Evolutionary conservation across 306 rosid genomes (phyloP).

Genomic region (Citrullus colocynthis): DNA sequence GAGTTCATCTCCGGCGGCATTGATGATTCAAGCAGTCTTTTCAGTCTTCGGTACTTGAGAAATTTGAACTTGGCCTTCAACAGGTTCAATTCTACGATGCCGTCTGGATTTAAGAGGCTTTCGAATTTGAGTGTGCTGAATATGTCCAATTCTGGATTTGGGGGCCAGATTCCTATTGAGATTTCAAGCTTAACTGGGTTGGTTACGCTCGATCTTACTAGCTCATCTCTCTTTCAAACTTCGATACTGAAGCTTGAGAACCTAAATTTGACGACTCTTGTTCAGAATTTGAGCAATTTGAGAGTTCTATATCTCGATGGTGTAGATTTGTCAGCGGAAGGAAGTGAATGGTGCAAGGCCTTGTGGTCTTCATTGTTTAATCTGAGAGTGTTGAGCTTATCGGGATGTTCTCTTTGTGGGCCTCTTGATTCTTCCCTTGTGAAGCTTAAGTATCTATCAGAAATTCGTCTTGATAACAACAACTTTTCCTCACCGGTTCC

Average conservation of each 20-base stretch:
- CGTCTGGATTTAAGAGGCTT: not conserved
- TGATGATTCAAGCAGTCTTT: constrained; percentile 15
- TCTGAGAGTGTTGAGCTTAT: constrained; percentile 19
- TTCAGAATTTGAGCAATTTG: constrained; percentile 20
- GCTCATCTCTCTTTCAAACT: not conserved
- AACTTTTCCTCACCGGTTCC: constrained; percentile 14
- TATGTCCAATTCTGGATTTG: constrained; percentile 14
- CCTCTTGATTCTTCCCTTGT: constrained; percentile 1
- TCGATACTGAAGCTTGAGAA: constrained; percentile 2
- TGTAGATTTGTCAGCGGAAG: constrained; percentile 19
- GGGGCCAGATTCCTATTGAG: constrained; percentile 10
- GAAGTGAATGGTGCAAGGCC: constrained; percentile 31
- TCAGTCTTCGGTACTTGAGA: constrained; percentile 1
- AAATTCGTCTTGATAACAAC: constrained; percentile 2
- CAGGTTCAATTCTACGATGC: constrained; percentile 5
- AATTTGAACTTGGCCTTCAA: constrained; percentile 16
- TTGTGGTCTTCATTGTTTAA: constrained; percentile 21
- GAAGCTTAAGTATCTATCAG: constrained; percentile 18
- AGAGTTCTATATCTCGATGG: constrained; percentile 39
- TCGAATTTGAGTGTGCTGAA: constrained; percentile 10
- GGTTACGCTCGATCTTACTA: constrained; percentile 23
- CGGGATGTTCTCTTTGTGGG: constrained; percentile 11
- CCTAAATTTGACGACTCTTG: not conserved
- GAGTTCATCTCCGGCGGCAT: not conserved
- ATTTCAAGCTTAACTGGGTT: constrained; percentile 10